These are phyloP conservation scores for Alternaria viburni DNA, from an alignment of 2,329 filamentous ascomycete species.

Conservation along the genomic window DNA sequence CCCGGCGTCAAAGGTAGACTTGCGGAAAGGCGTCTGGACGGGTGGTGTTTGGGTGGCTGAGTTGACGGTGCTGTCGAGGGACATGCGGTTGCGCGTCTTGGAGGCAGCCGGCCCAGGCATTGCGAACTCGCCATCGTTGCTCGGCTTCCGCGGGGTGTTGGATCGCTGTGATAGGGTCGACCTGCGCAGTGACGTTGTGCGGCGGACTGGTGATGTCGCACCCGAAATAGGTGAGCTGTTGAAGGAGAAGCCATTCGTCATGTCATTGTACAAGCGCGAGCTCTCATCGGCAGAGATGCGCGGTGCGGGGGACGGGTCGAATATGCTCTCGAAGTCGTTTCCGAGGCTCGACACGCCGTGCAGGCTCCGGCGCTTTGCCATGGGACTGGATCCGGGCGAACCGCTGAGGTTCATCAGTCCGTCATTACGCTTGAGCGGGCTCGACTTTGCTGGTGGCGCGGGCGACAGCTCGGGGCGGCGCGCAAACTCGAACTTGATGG, in stretches of 20 bases:
- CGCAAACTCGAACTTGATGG: slow-evolving; percentile 56
- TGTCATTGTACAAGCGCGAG: slow-evolving; percentile 35
- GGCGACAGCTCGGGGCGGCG: slow-evolving; percentile 36
- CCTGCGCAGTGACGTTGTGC: slow-evolving; percentile 77
- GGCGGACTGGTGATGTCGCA: slow-evolving; percentile 42
- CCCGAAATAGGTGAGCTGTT: slow-evolving; percentile 42
- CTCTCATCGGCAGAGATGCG: slow-evolving; percentile 28
- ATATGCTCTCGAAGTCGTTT: slow-evolving; percentile 72
- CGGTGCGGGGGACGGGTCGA: slow-evolving; percentile 62
- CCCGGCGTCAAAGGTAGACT: slow-evolving; percentile 36
- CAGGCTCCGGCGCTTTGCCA: slow-evolving; percentile 87
- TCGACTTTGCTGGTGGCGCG: slow-evolving; percentile 67
- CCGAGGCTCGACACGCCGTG: slow-evolving; percentile 71
- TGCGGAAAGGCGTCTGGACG: slow-evolving; percentile 65
- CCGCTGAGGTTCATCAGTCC: slow-evolving; percentile 87
- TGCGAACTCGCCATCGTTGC: slow-evolving; percentile 57
- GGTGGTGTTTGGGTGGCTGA: slow-evolving; percentile 63
- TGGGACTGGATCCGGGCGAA: slow-evolving; percentile 78
- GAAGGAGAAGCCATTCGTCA: slow-evolving; percentile 42
- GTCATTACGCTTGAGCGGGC: slow-evolving; percentile 91
- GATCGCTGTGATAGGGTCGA: slow-evolving; percentile 85
- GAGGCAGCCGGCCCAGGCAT: slow-evolving; percentile 61
- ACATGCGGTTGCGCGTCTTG: slow-evolving; percentile 72
- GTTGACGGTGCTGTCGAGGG: slow-evolving; percentile 77
- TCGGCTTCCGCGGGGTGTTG: slow-evolving; percentile 47